Evolutionary conservation across 805 yeast species (phyloP), one percentile per base, ranked within the genome.

Genomic region (Metschnikowia dekortorum): DNA sequence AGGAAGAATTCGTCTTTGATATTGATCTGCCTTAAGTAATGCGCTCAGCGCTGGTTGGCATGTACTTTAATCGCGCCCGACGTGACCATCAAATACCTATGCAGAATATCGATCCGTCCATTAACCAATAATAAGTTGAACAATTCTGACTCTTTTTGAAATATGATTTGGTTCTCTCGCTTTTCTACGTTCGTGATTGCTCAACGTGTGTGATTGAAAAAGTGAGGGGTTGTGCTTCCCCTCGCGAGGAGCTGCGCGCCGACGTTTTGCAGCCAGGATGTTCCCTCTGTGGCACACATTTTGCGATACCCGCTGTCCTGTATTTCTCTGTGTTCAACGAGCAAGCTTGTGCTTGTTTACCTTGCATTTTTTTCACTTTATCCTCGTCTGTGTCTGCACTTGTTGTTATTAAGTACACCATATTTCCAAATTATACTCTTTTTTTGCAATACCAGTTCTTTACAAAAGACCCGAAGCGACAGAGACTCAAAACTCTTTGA

Each of bases 241-340:
- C n/a, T 8, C 30, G 8, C 10, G 26, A 30, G 28, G 30, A 10
- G 39, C 18, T 22, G 37, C 45, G 45, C 45, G 45, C 38, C 38
- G 6, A 6, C 9, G 11, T 42, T 42, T 40, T 22, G 45, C 45
- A 42, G 45, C 45, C 45, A 42, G 11, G 22, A 28, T n/a, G 41
- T n/a, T 11, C 45, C 31, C 36, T 32, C 45, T 32, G 37, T 32
- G 37, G 29, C 45, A 33, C 38, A 3, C 6, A 11, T 22, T 8
- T 22, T 32, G 30, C 37, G 37, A n/a, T 39, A 39, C 43, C 22
- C 31, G 30, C 41, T 38, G 9, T 16, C 41, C 31, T 30, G 32
- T 39, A 39, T 22, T 37, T 22, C 45, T 42, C 45, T 42, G 45
- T 42, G 45, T 41, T 32, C 9, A 30, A 42, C 29, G 10, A 31